These are phyloP conservation scores for Gracilaria vermiculophylla DNA, from an alignment of 23 red algal genomes.

Conservation along the genomic window DNA sequence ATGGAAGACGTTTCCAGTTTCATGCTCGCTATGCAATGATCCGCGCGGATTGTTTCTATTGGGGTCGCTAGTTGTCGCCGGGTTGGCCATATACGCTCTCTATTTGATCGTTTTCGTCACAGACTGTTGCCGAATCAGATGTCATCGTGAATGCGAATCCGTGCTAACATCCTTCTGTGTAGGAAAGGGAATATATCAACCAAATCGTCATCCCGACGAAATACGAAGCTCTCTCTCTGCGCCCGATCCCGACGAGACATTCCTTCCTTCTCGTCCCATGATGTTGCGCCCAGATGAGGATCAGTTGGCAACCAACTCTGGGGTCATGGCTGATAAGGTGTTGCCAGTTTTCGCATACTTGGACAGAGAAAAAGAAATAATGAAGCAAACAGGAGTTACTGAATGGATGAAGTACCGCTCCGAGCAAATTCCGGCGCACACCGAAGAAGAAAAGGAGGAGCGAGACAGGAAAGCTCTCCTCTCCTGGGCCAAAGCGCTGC, in stretches of 20 bases:
- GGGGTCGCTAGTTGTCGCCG: not conserved
- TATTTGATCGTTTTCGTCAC: slow-evolving; percentile 41
- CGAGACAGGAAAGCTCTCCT: slow-evolving; percentile 18
- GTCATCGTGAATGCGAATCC: slow-evolving; percentile 43
- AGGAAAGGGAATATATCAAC: slow-evolving; percentile 3
- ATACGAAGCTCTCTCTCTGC: not conserved
- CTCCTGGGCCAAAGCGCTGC: slow-evolving; percentile 26
- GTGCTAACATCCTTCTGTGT: not conserved
- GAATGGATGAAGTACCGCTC: slow-evolving; percentile 43
- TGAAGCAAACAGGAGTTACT: slow-evolving; percentile 24
- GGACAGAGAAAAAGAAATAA: slow-evolving; percentile 47
- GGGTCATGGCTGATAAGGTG: not conserved
- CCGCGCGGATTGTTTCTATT: slow-evolving; percentile 46
- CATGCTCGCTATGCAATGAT: slow-evolving; percentile 64
- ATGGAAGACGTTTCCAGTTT: slow-evolving; percentile 27
- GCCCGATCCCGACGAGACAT: not conserved
- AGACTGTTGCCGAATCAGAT: slow-evolving; percentile 10
- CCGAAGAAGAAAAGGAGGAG: slow-evolving; percentile 4
- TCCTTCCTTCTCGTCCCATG: slow-evolving; percentile 36
- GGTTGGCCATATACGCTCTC: not conserved
- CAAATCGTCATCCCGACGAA: slow-evolving; percentile 31
- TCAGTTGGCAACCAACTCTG: not conserved
- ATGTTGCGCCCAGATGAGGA: slow-evolving; percentile 35
- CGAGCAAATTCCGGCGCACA: slow-evolving; percentile 23
- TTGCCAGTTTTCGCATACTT: slow-evolving; percentile 47